A percentile compares a stretch with the other conserved stretches of the same genome.
phyloP scores from a whole-genome alignment of 352 stramenopile species.

The Pythium rishiriense region DNA sequence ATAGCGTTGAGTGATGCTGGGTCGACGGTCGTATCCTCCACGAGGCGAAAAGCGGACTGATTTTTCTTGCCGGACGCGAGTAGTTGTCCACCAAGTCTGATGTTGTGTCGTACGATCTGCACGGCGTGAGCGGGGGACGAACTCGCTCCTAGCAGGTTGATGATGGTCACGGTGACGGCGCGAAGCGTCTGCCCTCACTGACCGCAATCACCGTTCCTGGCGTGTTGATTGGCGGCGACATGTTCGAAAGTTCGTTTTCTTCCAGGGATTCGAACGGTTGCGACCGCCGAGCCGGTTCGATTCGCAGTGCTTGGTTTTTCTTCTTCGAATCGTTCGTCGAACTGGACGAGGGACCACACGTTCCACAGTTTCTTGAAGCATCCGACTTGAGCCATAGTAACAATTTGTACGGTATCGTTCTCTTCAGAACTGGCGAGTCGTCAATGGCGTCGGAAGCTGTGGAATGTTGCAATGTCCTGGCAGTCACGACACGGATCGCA shows the following conservation, averaged over 20 bases:
- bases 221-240: not conserved
- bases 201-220: slow-evolving; percentile 5
- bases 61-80: not conserved
- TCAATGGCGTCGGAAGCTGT: too few species aligned
- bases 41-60: too few species aligned
- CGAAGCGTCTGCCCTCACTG: not conserved
- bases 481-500: not conserved
- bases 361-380: not conserved
- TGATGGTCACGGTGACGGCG: not conserved
- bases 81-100: too few species aligned
- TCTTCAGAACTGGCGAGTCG: too few species aligned
- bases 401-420: too few species aligned
- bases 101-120: too few species aligned
- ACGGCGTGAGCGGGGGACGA: too few species aligned
- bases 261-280: slow-evolving; percentile 2
- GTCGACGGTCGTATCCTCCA: too few species aligned
- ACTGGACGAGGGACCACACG: not conserved
- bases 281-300: slow-evolving; percentile 4
- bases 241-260: slow-evolving; percentile 1
- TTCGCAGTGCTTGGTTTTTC: not conserved
- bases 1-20: too few species aligned
- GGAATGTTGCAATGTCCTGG: too few species aligned
- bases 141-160: too few species aligned
- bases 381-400: too few species aligned
- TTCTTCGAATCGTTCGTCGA: slow-evolving; percentile 17